Evolutionary conservation across 179 eudicot species (phyloP), one percentile per base, ranked within the genome.

Genomic region (Drosera spatulata): DNA sequence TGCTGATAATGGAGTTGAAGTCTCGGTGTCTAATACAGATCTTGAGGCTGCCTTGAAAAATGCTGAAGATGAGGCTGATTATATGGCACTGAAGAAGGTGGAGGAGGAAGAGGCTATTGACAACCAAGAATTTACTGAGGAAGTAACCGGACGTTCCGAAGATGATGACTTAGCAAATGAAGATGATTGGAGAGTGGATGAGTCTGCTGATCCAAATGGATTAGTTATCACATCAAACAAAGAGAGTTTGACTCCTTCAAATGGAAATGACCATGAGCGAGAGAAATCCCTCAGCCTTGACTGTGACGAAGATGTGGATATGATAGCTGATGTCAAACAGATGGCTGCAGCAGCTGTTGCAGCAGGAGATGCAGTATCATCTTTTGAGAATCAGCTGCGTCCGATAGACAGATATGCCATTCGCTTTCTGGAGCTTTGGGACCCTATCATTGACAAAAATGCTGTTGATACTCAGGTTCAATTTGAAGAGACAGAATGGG

Each of bases 271-370:
- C 61, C 60, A 66, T 66, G 79, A 76, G 61, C 84, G 75, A 58
- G 97, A 77, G 69, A 71, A 74, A 62, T 77, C 85, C 62, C 78
- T 85, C 43, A 72, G 75, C 63, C 43, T 79, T 56, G 78, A 77
- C 53, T 82, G 77, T 64, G 70, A 87, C 60, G 99, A 93, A 67
- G 99, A 85, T 63, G 74, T 75, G 15, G 97, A 94, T 74, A 94
- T 94, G 99, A 70, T 94, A 66, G 99, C 96, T 75, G 99, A 90
- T 72, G 97, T 94, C 71, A 94, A 85, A 72, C 94, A 94, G 75
- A 86, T 94, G 97, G 97, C 99, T 53, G 99, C 88, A 41, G 97
- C 95, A 60, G 99, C 99, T 10, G 98, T 87, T 41, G 97, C 97
- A 39, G 82, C 99, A 10, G 99, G 97, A 54, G 86, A 94, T 70